Evolutionary conservation across 73 alveolate species (phyloP).

Genomic region (Paramecium octaurelia): DNA sequence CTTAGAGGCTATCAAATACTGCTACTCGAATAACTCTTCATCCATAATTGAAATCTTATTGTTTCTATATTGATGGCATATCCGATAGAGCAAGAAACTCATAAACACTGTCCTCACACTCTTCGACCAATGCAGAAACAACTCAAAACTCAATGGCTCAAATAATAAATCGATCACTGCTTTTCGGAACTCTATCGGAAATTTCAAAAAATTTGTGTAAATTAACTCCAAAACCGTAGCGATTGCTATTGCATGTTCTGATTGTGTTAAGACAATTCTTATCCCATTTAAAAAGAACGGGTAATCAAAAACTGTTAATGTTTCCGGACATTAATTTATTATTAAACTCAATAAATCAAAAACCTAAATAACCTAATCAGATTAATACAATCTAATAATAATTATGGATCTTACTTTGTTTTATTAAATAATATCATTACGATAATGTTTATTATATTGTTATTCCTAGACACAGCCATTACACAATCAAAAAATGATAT

Average conservation of each 20-base stretch:
- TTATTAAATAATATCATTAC: constrained; percentile 24
- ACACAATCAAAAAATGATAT: background rate
- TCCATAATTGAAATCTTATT: background rate
- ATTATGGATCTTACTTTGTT: background rate
- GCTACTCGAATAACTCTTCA: background rate
- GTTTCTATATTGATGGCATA: background rate
- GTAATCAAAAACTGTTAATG: background rate
- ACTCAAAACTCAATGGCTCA: background rate
- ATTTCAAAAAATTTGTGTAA: background rate
- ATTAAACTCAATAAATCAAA: background rate
- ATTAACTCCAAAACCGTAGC: background rate
- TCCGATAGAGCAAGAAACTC: background rate
- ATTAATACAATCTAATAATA: background rate
- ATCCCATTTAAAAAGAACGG: constrained; percentile 34
- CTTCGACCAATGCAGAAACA: constrained; percentile 48
- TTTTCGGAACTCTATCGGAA: background rate
- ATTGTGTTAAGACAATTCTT: background rate
- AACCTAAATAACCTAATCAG: background rate
- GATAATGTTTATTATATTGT: background rate
- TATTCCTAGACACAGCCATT: background rate
- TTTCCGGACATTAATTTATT: background rate
- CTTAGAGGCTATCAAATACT: background rate
- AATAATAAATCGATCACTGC: background rate
- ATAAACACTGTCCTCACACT: background rate
- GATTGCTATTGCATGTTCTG: background rate